Evolutionary conservation across 768 basidiomycete species (phyloP), one percentile per base, ranked within the genome.

Genomic region (Peribolospora kevripleyi): DNA sequence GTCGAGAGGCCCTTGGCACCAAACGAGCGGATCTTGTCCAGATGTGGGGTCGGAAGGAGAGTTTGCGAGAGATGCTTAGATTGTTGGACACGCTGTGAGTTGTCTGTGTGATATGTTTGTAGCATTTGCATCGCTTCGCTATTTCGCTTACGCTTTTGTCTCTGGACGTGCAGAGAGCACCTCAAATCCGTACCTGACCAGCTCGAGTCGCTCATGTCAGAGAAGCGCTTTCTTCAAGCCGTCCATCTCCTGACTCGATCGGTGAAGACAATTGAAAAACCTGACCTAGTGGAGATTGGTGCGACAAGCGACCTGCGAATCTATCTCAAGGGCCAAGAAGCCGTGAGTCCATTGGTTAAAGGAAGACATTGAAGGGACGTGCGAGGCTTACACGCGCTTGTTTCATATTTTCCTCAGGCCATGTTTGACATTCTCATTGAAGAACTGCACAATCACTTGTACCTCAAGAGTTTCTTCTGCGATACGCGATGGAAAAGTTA

Each of bases 361-460:
- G 50, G 7, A 38, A 6, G 9, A 5, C 25, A 36, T 3, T 48
- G 13, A 46, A 14, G 7, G 25, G 13, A 10, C 42, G 56, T 9
- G 7, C 14, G 36, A 8, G 39, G 49, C 40, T 14, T n/a, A 11
- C 48, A 41, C 9, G n/a, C 51, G 38, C 6, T 11, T 11, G 0
- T 46, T 36, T 8, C 46, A 54, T 25, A 43, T n/a, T n/a, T n/a
- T n/a, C n/a, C 1, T 6, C 62, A 95, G 91, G 81, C 84, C 8
- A 69, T 98, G 48, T 75, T 83, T 49, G 93, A 97, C 60, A 93
- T 97, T 54, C 70, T 98, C 55, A 73, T 90, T 6, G 93, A 98
- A 60, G 93, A 98, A 64, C 73, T 98, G 9, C 90, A 97, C 64
- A 85, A 79, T 61, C 93, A 98, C 68, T 69, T 98, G n/a, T 98